phyloP scores from a whole-genome alignment of 1,284 basidiomycete species.

The Ustanciosporium gigantosporum region DNA sequence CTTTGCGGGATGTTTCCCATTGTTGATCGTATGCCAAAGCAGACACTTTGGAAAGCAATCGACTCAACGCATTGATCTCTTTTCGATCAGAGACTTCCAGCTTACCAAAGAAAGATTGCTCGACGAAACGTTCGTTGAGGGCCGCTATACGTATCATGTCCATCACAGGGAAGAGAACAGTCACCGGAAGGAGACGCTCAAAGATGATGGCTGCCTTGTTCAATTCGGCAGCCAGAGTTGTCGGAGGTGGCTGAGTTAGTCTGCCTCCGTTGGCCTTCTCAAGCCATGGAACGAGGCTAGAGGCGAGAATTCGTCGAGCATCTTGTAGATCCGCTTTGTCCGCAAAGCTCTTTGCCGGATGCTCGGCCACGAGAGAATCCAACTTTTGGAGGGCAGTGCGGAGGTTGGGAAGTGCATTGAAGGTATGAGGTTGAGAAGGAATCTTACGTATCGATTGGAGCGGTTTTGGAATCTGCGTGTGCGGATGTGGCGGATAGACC shows the following conservation, averaged over 20 bases:
- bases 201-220: conserved; percentile 1
- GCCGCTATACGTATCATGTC: conserved; percentile 82
- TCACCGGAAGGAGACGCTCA: conserved; percentile 64
- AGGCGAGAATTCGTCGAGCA: conserved; percentile 66
- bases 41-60: conserved; percentile 11
- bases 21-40: conserved; percentile 59
- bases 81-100: conserved; percentile 4
- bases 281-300: conserved; percentile 25
- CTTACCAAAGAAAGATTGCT: conserved; percentile 2
- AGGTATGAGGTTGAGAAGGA: conserved; percentile 69
- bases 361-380: conserved; percentile 68
- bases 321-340: conserved; percentile 43
- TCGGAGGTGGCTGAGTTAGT: neutral
- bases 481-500: conserved; percentile 74
- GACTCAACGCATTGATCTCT: conserved; percentile 9
- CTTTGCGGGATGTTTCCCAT: conserved; percentile 65
- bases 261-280: conserved; percentile 9
- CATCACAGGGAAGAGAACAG: conserved; percentile 75
- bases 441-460: conserved; percentile 71
- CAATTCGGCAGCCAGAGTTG: neutral
- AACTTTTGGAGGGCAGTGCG: conserved; percentile 72
- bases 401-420: conserved; percentile 71
- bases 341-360: conserved; percentile 49
- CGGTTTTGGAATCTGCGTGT: conserved; percentile 69
- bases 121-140: conserved; percentile 66